Base-by-base conservation (phyloP, 2,329 filamentous ascomycete species). In the Byssochlamys sp. region DNA sequence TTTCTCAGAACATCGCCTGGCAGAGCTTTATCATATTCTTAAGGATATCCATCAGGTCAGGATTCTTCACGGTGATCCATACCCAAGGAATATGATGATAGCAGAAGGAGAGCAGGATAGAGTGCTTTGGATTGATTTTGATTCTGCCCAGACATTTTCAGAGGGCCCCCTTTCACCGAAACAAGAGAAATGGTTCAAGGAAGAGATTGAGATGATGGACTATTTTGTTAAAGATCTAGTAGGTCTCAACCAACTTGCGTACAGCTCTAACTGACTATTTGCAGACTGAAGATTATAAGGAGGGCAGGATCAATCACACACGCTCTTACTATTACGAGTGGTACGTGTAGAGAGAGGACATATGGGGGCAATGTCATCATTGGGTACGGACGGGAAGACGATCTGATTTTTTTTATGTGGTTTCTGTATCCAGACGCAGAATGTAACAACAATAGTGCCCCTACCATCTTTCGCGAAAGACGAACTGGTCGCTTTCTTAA, bases 81-180 rank as follows among this genome's bases (percentile, higher is more conserved):
- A 60, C 10, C 62, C 61, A 1, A 52, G 62, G 10, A 62, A 65
- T 55, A 62, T 64, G 60, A 62, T 65, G 57, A 31, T 31, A 31
- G 51, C 61, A 7, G 55, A 19, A 14, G 27, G 48, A 29, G 45
- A 56, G 4, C 19, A 52, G 6, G 57, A 59, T 12, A 58, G 59
- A 51, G 58, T 62, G 9, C 57, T 65, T 33, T 63, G 62, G 59
- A 56, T 65, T 24, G 61, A 62, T 53, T 65, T 65, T 53, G 61
- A 63, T 48, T 58, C 45, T 48, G 61, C 63, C 4, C 60, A 61
- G 24, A 61, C 55, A 1, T 61, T 62, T 14, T n/a, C 60, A 10
- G 59, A 61, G 24, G 33, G 7, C 14, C 39, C 33, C 25, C 26
- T 19, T 12, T 39, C 59, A 55, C 26, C 33, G 57, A 19, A n/a